These are phyloP conservation scores for Lagenaria siceraria DNA, from an alignment of 306 rosid genomes.

Conservation along the genomic window DNA sequence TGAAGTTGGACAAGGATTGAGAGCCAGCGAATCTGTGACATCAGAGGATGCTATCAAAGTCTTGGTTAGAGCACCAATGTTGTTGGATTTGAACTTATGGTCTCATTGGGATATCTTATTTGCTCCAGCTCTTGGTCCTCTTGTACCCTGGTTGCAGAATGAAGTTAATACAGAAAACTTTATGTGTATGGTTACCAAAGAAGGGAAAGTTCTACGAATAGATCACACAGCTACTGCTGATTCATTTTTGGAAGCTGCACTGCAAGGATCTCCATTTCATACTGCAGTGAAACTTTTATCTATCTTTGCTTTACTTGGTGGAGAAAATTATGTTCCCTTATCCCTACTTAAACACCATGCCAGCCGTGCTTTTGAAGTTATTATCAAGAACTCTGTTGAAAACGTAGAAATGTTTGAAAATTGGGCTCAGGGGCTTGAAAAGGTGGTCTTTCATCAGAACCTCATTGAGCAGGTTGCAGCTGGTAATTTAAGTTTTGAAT, in stretches of 20 bases:
- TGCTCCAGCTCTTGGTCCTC: conserved; percentile 82
- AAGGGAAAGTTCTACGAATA: conserved; percentile 64
- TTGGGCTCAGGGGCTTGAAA: conserved; percentile 20
- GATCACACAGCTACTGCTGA: conserved; percentile 66
- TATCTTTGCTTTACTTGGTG: conserved; percentile 55
- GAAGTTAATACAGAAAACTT: conserved; percentile 53
- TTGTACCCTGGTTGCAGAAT: conserved; percentile 60
- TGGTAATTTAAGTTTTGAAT: conserved; percentile 24
- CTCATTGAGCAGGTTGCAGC: conserved; percentile 14
- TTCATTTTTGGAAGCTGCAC: conserved; percentile 75
- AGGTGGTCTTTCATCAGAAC: conserved; percentile 20
- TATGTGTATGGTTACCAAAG: conserved; percentile 67
- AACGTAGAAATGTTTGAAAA: conserved; percentile 21
- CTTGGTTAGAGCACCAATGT: conserved; percentile 63
- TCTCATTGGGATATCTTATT: conserved; percentile 81
- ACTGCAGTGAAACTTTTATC: conserved; percentile 69
- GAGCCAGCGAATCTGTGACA: conserved; percentile 22
- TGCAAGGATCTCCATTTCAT: conserved; percentile 61
- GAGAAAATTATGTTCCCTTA: conserved; percentile 52
- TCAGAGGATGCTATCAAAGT: conserved; percentile 51
- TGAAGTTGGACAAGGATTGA: conserved; percentile 17
- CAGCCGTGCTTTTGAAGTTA: conserved; percentile 58
- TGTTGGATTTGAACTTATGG: conserved; percentile 78
- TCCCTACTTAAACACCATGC: conserved; percentile 71
- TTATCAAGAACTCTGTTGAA: conserved; percentile 40